A percentile compares a stretch with the other conserved stretches of the same genome.
These are phyloP conservation scores for Theobroma grandiflorum DNA, from an alignment of 441 rosid genomes.

Conservation along the genomic window DNA sequence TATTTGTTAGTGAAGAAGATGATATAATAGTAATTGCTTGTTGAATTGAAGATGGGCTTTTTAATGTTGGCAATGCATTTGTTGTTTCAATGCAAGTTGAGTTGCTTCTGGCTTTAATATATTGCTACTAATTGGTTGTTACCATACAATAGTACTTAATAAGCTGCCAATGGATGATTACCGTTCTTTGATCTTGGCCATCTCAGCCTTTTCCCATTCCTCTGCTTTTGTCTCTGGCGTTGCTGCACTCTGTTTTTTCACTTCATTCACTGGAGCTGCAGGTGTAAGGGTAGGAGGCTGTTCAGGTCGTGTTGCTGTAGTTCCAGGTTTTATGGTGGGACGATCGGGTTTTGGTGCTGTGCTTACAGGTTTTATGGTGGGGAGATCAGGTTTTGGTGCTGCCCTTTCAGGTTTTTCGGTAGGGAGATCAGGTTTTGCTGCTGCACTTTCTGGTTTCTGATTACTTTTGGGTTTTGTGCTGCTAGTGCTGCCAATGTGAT, in stretches of 20 bases:
- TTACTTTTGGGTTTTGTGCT: conserved; percentile 21
- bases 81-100: not conserved
- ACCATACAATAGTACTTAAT: not conserved
- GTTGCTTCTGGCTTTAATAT: not conserved
- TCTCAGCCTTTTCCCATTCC: conserved; percentile 64
- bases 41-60: not conserved
- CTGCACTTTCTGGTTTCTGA: conserved; percentile 30
- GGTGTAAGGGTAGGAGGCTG: conserved; percentile 31
- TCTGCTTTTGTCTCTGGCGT: conserved; percentile 49
- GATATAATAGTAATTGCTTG: not conserved
- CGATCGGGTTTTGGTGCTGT: conserved; percentile 23
- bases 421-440: conserved; percentile 27
- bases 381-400: conserved; percentile 33
- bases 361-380: conserved; percentile 36
- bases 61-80: conserved; percentile 10
- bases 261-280: conserved; percentile 17
- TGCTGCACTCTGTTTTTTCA: conserved; percentile 30
- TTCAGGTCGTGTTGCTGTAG: conserved; percentile 35
- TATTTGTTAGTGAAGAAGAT: conserved; percentile 31
- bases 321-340: conserved; percentile 36
- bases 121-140: not conserved
- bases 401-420: conserved; percentile 26
- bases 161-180: conserved; percentile 28
- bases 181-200: conserved; percentile 58
- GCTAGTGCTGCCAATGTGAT: conserved; percentile 13